Evolutionary conservation across 2,329 filamentous ascomycete genomes (phyloP).

Genomic region (Colletotrichum sp.): DNA sequence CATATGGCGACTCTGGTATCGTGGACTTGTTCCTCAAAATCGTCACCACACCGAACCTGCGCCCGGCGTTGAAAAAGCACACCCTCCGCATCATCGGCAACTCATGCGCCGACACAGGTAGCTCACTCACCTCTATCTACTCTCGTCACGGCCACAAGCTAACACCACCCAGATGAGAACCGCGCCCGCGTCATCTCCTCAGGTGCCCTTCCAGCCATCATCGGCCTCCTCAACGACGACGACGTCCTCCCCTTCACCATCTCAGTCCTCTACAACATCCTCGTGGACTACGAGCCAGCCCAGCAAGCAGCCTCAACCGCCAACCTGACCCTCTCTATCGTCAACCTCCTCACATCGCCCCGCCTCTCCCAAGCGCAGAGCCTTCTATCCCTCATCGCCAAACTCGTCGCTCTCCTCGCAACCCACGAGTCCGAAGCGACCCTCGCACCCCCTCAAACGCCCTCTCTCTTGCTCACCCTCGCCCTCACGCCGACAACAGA

Average conservation of each 20-base stretch:
- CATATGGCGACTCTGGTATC: conserved; percentile 63
- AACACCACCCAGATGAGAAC: conserved; percentile 55
- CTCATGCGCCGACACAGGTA: conserved; percentile 65
- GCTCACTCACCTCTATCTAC: not conserved
- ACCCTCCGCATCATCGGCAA: conserved; percentile 65
- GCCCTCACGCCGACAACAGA: conserved; percentile 51
- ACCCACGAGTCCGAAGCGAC: conserved; percentile 54
- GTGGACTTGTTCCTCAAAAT: conserved; percentile 60
- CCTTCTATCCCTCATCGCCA: conserved; percentile 59
- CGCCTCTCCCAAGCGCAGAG: conserved; percentile 44
- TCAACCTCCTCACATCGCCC: conserved; percentile 53
- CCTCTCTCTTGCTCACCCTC: conserved; percentile 53
- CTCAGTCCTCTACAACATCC: conserved; percentile 67
- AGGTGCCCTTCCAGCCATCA: conserved; percentile 51
- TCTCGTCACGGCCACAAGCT: not conserved
- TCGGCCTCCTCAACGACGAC: conserved; percentile 52
- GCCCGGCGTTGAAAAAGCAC: conserved; percentile 55
- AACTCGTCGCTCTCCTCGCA: conserved; percentile 59
- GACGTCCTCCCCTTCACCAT: conserved; percentile 56
- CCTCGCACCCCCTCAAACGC: conserved; percentile 50
- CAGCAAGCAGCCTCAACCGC: conserved; percentile 60
- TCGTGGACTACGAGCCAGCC: conserved; percentile 67
- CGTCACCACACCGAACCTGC: conserved; percentile 42
- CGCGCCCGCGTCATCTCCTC: conserved; percentile 58
- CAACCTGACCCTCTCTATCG: conserved; percentile 52